Conservation (phyloP, 192 early-diverging fungal species). For the Backusella morwellensis region DNA sequence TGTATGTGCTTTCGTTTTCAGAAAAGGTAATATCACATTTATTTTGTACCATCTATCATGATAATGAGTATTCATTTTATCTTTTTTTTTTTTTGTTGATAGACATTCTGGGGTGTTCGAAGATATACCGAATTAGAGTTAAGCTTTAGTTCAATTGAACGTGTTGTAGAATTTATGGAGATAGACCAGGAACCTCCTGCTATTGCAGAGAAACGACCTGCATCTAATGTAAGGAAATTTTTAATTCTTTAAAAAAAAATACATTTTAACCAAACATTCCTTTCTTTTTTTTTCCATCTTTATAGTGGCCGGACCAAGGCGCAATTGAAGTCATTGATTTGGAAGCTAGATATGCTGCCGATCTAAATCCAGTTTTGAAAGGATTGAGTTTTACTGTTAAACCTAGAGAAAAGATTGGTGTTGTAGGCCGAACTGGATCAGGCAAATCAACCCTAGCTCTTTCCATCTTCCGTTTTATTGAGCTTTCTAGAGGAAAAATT, state of each 20-base stretch:
- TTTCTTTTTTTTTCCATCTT: neutral
- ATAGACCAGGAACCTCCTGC: slow-evolving; percentile 80
- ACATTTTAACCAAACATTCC: neutral
- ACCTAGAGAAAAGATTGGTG: slow-evolving; percentile 78
- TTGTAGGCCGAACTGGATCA: slow-evolving; percentile 88
- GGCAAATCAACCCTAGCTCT: slow-evolving; percentile 81
- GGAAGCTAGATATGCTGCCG: slow-evolving; percentile 72
- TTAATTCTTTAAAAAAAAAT: neutral
- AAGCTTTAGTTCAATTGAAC: slow-evolving; percentile 82
- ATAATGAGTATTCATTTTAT: neutral
- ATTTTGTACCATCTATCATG: neutral
- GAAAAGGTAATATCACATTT: slow-evolving; percentile 30
- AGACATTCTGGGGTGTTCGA: slow-evolving; percentile 62
- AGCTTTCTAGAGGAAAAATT: slow-evolving; percentile 66
- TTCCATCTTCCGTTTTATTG: slow-evolving; percentile 78
- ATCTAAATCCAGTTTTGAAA: slow-evolving; percentile 70
- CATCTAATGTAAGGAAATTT: slow-evolving; percentile 31
- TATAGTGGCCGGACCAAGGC: slow-evolving; percentile 69
- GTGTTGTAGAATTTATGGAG: slow-evolving; percentile 76
- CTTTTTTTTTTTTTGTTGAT: neutral
- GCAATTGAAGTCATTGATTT: slow-evolving; percentile 69
- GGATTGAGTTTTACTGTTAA: slow-evolving; percentile 64
- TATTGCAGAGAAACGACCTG: slow-evolving; percentile 47
- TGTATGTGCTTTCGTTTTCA: slow-evolving; percentile 66
- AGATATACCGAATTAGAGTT: slow-evolving; percentile 76